Conservation (phyloP, 2,329 filamentous ascomycete genomes). For the Periconia sp. region DNA sequence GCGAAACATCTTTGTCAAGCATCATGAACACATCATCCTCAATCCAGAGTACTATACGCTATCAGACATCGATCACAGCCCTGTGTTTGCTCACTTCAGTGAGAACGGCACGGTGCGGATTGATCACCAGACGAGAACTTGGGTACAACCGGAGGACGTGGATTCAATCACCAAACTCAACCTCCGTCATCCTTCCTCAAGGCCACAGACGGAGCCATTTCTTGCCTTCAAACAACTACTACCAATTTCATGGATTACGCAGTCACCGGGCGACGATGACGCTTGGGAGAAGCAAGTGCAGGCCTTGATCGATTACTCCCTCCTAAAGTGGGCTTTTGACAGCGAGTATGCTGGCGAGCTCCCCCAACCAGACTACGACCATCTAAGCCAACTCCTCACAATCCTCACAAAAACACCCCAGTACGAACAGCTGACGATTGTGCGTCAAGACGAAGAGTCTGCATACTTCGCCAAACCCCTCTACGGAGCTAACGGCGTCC, state of each 20-base stretch:
- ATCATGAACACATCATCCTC: constrained; percentile 1
- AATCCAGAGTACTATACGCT: neutral
- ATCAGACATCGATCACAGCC: neutral
- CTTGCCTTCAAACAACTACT: neutral
- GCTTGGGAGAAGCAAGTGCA: neutral
- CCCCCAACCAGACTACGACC: constrained; percentile 1
- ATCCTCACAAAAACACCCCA: neutral
- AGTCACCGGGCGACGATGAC: neutral
- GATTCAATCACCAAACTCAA: neutral
- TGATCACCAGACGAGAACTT: neutral
- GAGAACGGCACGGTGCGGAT: neutral
- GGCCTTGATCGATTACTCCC: constrained; percentile 8
- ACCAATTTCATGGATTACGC: constrained; percentile 3
- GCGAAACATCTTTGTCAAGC: constrained; percentile 3
- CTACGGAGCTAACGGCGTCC: neutral
- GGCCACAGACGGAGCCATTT: neutral
- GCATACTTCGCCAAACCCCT: neutral
- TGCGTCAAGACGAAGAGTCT: constrained; percentile 1
- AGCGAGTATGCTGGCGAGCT: neutral
- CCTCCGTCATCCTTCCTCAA: no score
- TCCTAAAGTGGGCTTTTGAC: constrained; percentile 3
- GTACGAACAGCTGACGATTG: neutral
- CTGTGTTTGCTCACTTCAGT: neutral
- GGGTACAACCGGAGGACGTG: neutral
- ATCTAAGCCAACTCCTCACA: neutral